Evolutionary conservation across 2,329 filamentous ascomycete species (phyloP).

Genomic region (Epichloe scottii): DNA sequence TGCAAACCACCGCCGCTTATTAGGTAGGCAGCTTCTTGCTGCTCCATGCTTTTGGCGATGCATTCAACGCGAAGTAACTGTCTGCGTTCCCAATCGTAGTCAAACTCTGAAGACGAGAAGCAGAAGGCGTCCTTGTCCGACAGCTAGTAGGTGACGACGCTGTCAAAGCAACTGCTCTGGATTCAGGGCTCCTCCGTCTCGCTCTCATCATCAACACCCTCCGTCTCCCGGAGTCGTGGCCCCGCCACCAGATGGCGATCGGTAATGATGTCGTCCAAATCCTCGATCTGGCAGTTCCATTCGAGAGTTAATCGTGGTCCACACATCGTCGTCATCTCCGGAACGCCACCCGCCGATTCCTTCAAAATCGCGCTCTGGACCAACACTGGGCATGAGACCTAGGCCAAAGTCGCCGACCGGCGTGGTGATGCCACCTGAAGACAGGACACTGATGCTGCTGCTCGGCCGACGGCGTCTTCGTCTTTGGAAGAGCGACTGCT

Average conservation of each 20-base stretch:
- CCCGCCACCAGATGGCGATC: constrained; percentile 27
- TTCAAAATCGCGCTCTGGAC: constrained; percentile 44
- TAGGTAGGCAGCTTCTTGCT: constrained; percentile 14
- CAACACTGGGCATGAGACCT: constrained; percentile 33
- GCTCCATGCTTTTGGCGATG: constrained; percentile 16
- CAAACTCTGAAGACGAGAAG: constrained; percentile 20
- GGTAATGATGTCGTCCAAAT: constrained; percentile 27
- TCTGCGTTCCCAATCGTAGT: constrained; percentile 18
- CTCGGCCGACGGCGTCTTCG: constrained; percentile 23
- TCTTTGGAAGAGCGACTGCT: constrained; percentile 8
- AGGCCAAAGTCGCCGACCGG: constrained; percentile 24
- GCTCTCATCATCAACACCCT: constrained; percentile 33
- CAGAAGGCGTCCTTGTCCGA: constrained; percentile 35
- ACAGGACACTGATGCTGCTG: constrained; percentile 18
- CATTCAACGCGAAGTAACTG: constrained; percentile 29
- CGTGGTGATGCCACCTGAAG: constrained; percentile 20
- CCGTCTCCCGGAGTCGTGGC: constrained; percentile 27
- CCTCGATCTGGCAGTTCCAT: constrained; percentile 35
- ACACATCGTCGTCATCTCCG: constrained; percentile 30
- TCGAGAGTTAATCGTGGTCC: constrained; percentile 40
- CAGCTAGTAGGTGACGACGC: constrained; percentile 33
- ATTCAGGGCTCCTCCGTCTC: constrained; percentile 23
- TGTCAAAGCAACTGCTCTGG: constrained; percentile 10
- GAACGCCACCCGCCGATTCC: constrained; percentile 47
- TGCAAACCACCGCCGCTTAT: not conserved